phyloP scores from a whole-genome alignment of 1,139 yeast species.

The Geotrichum citri-aurantii region DNA sequence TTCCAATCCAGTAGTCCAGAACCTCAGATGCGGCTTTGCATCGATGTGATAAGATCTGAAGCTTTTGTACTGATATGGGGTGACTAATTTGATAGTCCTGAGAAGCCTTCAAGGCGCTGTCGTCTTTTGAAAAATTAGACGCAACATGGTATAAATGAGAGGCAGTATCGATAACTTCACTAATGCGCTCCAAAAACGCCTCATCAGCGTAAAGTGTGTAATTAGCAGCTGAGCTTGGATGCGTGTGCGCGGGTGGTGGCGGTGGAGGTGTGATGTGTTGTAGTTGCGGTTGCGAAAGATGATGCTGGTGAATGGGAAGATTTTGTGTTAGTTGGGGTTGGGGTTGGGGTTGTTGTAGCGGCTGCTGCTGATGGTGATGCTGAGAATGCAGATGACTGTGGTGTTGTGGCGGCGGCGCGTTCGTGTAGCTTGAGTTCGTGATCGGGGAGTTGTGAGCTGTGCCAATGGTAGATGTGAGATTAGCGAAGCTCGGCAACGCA shows the following conservation, averaged over 20 bases:
- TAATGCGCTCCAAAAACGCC: constrained; percentile 8
- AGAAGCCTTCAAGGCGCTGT: constrained; percentile 8
- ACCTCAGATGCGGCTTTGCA: constrained; percentile 4
- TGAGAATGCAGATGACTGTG: constrained; percentile 6
- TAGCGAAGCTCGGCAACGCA: constrained; percentile 5
- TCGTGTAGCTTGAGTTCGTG: neutral
- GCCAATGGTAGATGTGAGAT: constrained; percentile 3
- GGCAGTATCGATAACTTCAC: constrained; percentile 15
- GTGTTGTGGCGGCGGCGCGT: constrained; percentile 2
- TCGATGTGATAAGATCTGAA: constrained; percentile 1
- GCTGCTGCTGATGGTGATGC: constrained; percentile 1
- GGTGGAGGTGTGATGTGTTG: constrained; percentile 3
- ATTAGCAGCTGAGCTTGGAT: neutral
- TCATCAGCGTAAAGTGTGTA: constrained; percentile 4
- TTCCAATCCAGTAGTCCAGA: constrained; percentile 7
- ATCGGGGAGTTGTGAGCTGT: neutral
- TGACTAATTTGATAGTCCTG: constrained; percentile 9
- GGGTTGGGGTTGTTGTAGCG: neutral
- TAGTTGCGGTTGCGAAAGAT: constrained; percentile 1
- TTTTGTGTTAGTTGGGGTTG: constrained; percentile 4
- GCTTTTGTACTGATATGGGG: constrained; percentile 6
- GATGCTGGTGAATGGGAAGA: constrained; percentile 1
- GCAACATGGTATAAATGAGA: constrained; percentile 13
- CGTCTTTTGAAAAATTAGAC: constrained; percentile 3
- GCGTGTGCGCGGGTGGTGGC: neutral